Evolutionary conservation across 768 basidiomycete genomes (phyloP), one percentile per base, ranked within the genome.

Genomic region (Wakefieldia striispora): DNA sequence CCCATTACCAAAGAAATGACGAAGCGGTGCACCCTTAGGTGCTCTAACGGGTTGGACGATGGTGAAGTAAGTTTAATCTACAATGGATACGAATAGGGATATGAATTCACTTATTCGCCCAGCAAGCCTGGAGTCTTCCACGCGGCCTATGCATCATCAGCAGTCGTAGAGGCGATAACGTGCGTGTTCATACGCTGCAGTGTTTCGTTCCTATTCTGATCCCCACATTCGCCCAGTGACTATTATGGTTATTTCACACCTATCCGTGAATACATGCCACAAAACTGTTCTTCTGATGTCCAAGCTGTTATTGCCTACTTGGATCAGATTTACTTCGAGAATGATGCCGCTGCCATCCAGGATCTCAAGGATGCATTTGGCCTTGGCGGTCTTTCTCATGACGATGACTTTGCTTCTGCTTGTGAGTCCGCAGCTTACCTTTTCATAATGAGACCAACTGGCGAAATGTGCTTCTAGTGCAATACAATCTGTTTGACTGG

Each of bases 231-330:
- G n/a, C 20, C 9, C 27, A 64, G 62, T 13, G 50, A 65, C n/a
- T 61, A 48, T 38, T 56, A 58, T 21, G 72, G 71, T 54, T 90
- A 88, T 59, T 88, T 85, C 63, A 85, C 86, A 51, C 86, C 86
- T 12, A 79, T 86, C 55, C 80, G 80, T 14, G 71, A 78, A 55
- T 69, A 79, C 58, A 88, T 87, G 84, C 82, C 86, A 2, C 55
- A 56, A 54, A 89, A 90, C 64, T 90, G 88, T 67, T 87, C 85
- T 8, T 77, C 83, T 0, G 88, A 90, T 58, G 75, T 88, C 26
- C 70, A 85, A 62, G 76, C 76, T 5, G 84, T 83, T 14, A 75
- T 88, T 45, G 59, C 75, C 6, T 75, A 85, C 55, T 68, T 88
- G 34, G 87, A 88, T 59, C 43, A 73, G 45, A 78, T 81, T 6